Evolutionary conservation across 2,329 filamentous ascomycete species (phyloP).

Genomic region (Aspergillus ochraceoroseus): DNA sequence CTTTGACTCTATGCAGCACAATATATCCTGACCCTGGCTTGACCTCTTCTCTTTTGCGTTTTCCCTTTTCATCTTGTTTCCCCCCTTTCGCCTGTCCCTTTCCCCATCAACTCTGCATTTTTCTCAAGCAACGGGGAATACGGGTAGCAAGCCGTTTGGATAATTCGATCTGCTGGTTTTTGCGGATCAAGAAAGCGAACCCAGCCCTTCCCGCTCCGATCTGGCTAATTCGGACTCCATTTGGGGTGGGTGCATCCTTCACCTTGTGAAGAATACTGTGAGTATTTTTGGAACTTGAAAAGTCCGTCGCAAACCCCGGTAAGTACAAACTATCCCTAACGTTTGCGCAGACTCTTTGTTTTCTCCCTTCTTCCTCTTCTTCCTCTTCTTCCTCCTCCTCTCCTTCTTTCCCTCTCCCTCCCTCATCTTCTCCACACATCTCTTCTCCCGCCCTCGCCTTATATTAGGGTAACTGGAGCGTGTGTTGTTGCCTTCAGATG

Average conservation of each 20-base stretch:
- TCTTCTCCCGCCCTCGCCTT: constrained; percentile 8
- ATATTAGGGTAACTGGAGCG: constrained; percentile 8
- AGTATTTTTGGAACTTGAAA: constrained; percentile 16
- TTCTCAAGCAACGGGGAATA: constrained; percentile 12
- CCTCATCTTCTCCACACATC: constrained; percentile 1
- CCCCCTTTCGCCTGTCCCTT: constrained; percentile 3
- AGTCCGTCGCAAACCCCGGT: constrained; percentile 14
- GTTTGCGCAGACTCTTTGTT: constrained; percentile 11
- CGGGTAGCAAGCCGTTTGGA: constrained; percentile 17
- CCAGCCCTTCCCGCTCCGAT: constrained; percentile 12
- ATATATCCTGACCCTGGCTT: constrained; percentile 11
- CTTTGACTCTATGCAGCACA: constrained; percentile 13
- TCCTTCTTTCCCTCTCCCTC: constrained; percentile 5
- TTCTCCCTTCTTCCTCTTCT: neutral
- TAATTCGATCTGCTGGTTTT: constrained; percentile 14
- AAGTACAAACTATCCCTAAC: constrained; percentile 15
- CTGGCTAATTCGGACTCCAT: constrained; percentile 11
- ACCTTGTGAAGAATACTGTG: constrained; percentile 13
- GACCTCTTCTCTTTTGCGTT: constrained; percentile 11
- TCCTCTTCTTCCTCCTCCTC: constrained; percentile 6
- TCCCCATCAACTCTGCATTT: constrained; percentile 8
- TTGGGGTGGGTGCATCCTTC: constrained; percentile 11
- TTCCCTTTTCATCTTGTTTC: constrained; percentile 1
- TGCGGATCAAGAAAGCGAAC: constrained; percentile 8
- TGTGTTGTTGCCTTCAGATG: constrained; percentile 10